Conservation (phyloP, 352 stramenopile species). For the Phytophthora sp. region DNA sequence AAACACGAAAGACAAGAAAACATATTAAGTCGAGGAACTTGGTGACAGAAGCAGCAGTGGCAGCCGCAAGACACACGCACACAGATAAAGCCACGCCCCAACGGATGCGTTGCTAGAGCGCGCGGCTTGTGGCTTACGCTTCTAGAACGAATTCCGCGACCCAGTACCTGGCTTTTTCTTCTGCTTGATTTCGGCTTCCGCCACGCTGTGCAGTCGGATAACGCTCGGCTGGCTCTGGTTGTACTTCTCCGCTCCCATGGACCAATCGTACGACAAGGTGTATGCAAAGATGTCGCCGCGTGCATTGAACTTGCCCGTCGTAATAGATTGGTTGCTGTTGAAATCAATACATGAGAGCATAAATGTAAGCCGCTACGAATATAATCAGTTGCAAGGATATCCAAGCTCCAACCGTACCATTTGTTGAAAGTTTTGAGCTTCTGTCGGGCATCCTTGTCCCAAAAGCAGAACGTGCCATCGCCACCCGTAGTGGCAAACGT, state of each 20-base stretch:
- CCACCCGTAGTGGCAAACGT: constrained; percentile 97
- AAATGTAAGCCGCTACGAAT: too few relatives aligned
- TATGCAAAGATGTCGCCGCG: constrained; percentile 96
- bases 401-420: constrained; percentile 54
- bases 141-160: constrained; percentile 56
- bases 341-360: too few relatives aligned
- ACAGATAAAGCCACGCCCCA: constrained; percentile 40
- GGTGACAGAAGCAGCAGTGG: constrained; percentile 27
- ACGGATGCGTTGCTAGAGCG: constrained; percentile 36
- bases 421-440: constrained; percentile 93
- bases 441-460: constrained; percentile 98
- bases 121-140: constrained; percentile 37
- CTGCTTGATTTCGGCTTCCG: constrained; percentile 95
- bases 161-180: constrained; percentile 91
- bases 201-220: constrained; percentile 93
- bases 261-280: constrained; percentile 97
- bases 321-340: constrained; percentile 90
- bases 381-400: too few relatives aligned
- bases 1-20: constrained; percentile 30
- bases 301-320: constrained; percentile 92
- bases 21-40: constrained; percentile 35
- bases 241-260: constrained; percentile 92
- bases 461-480: constrained; percentile 97
- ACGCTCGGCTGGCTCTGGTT: constrained; percentile 88
- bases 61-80: constrained; percentile 38